Base-by-base conservation (phyloP, 768 basidiomycete genomes). In the Psilocybe cubensis region DNA sequence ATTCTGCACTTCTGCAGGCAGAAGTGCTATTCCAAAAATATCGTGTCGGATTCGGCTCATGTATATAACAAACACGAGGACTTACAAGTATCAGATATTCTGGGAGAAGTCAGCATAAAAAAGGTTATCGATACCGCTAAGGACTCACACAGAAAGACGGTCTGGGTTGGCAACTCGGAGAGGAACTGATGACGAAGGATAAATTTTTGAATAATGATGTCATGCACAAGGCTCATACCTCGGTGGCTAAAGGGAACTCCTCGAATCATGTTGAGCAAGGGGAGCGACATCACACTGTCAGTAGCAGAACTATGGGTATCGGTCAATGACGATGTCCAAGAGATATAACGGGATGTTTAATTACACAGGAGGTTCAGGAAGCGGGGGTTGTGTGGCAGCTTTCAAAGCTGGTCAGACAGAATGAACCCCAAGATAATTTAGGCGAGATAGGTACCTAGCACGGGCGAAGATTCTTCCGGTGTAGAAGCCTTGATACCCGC, bases 251-350 rank as follows among this genome's bases (percentile, higher is more conserved):
- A 66, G 23, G 81, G 81, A 14, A 83, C 81, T 54, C 74, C 74
- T 33, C 79, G 72, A 33, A 83, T 71, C 69, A 77, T 74, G 57
- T 74, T 76, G 54, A 83, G 69, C 54, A 77, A 70, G 21, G 81
- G 81, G n/a, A 83, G 69, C 12, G 79, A 81, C 62, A 77, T 77
- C 29, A 83, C 81, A 53, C 81, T 82, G 44, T 74, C 73, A 27
- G 74, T 72, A 46, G 78, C 76, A 51, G 77, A 76, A 23, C 79
- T 79, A 58, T 47, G 54, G 31, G 29, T 61, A 11, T 29, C n/a
- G 28, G 50, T 57, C 35, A 64, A 59, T 38, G 41, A 40, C 42
- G 47, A 41, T 33, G 45, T 20, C 29, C 23, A 47, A 47, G 11
- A 45, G 57, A 55, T 47, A 43, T 49, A 44, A 50, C 23, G 38